A percentile compares a stretch with the other conserved stretches of the same genome.
Evolutionary conservation across 208 protist species (phyloP).

Genomic region (Leishmania tropica): DNA sequence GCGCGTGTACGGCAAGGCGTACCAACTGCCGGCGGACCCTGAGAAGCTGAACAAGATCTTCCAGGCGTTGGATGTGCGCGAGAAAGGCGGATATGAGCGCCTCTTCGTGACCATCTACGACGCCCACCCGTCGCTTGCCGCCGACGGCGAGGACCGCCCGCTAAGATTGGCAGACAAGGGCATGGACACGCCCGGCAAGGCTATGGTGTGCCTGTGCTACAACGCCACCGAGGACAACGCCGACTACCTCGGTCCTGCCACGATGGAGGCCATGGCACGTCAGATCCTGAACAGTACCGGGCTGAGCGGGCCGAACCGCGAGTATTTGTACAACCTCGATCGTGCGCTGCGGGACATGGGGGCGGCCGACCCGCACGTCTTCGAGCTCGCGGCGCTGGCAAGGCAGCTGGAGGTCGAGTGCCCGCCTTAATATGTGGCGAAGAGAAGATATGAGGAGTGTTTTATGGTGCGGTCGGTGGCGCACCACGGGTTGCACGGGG

Average conservation of each 20-base stretch:
- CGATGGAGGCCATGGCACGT: constrained; percentile 62
- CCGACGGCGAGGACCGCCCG: constrained; percentile 9
- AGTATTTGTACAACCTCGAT: constrained; percentile 77
- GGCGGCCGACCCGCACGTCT: constrained; percentile 70
- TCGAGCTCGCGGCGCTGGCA: constrained; percentile 52
- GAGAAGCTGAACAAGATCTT: constrained; percentile 58
- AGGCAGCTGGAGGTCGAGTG: constrained; percentile 29
- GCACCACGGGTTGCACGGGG: no score
- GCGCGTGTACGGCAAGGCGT: constrained; percentile 77
- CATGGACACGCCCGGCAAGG: constrained; percentile 23
- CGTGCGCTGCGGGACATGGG: constrained; percentile 57
- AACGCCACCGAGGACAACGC: constrained; percentile 65
- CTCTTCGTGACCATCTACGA: constrained; percentile 53
- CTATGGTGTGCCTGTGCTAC: constrained; percentile 70
- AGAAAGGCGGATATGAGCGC: constrained; percentile 68
- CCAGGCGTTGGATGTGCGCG: constrained; percentile 61
- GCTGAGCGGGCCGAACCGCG: constrained; percentile 65
- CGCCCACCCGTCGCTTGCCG: constrained; percentile 12
- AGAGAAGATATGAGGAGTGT: not conserved
- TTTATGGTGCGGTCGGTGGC: not conserved
- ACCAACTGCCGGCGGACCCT: constrained; percentile 67
- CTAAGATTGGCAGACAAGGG: constrained; percentile 24
- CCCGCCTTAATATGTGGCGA: not conserved
- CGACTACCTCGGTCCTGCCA: constrained; percentile 65
- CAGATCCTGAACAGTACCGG: constrained; percentile 63